Conservation (phyloP, 768 basidiomycete species). For the Boletus reticuloceps region DNA sequence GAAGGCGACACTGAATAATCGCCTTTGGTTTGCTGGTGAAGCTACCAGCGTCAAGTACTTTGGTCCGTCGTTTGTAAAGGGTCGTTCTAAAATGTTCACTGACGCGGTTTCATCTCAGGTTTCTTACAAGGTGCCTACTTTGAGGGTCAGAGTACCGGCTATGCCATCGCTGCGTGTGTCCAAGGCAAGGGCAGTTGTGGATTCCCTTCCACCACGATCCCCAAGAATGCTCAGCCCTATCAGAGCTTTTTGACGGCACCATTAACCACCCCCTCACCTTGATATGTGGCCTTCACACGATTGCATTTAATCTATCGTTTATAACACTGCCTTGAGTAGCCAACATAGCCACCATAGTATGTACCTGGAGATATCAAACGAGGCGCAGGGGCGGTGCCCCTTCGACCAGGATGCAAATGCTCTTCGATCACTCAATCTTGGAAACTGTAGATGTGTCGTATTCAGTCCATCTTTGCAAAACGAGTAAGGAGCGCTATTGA, state of each 20-base stretch:
- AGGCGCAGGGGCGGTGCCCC: no score
- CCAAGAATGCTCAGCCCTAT: constrained; percentile 36
- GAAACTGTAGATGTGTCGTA: no score
- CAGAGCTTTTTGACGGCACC: constrained; percentile 14
- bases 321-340: no score
- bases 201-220: constrained; percentile 24
- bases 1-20: constrained; percentile 47
- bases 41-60: constrained; percentile 57
- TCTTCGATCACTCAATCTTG: no score
- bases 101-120: constrained; percentile 31
- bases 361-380: no score
- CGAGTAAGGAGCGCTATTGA: no score
- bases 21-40: constrained; percentile 64
- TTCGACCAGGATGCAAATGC: no score
- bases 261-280: background rate
- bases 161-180: constrained; percentile 43
- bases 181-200: constrained; percentile 22
- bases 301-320: no score
- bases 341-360: no score
- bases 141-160: constrained; percentile 46
- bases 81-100: background rate
- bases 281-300: no score
- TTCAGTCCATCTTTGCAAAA: no score
- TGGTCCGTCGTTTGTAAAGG: constrained; percentile 39
- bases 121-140: constrained; percentile 60